These are phyloP conservation scores for Penicillium sp. DNA, from an alignment of 2,329 filamentous ascomycete species.

Conservation along the genomic window DNA sequence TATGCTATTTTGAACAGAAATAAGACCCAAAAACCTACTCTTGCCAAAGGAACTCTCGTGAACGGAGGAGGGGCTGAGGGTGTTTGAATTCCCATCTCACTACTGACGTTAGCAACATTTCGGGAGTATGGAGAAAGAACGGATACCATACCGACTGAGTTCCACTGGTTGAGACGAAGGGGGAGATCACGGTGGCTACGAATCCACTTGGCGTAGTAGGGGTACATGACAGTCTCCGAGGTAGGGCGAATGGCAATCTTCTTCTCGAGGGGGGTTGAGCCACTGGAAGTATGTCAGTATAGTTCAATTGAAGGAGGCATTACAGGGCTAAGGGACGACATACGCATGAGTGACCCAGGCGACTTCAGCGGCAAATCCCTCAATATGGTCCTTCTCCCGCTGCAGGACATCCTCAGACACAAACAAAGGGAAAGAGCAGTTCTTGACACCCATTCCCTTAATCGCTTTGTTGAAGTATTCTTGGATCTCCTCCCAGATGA, in stretches of 20 bases:
- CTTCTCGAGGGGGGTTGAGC: conserved; percentile 88
- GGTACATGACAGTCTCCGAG: conserved; percentile 83
- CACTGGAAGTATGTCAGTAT: conserved; percentile 51
- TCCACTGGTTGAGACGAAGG: conserved; percentile 95
- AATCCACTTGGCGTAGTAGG: conserved; percentile 96
- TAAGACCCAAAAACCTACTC: conserved; percentile 46
- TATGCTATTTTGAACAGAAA: neutral
- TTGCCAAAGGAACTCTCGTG: conserved; percentile 96
- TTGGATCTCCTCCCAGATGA: conserved; percentile 67
- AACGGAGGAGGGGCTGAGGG: conserved; percentile 77
- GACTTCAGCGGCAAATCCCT: conserved; percentile 84
- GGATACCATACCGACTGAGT: conserved; percentile 60
- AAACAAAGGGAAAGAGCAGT: conserved; percentile 96
- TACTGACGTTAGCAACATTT: neutral
- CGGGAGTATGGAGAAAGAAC: neutral
- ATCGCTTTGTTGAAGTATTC: conserved; percentile 63
- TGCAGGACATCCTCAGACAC: conserved; percentile 84
- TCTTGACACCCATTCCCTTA: conserved; percentile 86
- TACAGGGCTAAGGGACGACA: conserved; percentile 3
- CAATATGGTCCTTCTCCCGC: conserved; percentile 90
- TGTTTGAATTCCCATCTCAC: conserved; percentile 88
- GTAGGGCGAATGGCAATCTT: conserved; percentile 68
- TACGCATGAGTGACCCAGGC: conserved; percentile 53
- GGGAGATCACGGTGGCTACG: conserved; percentile 93
- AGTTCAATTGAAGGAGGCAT: neutral